Conservation (phyloP, 2,329 filamentous ascomycete species). For the Amesomyces nigricolor region DNA sequence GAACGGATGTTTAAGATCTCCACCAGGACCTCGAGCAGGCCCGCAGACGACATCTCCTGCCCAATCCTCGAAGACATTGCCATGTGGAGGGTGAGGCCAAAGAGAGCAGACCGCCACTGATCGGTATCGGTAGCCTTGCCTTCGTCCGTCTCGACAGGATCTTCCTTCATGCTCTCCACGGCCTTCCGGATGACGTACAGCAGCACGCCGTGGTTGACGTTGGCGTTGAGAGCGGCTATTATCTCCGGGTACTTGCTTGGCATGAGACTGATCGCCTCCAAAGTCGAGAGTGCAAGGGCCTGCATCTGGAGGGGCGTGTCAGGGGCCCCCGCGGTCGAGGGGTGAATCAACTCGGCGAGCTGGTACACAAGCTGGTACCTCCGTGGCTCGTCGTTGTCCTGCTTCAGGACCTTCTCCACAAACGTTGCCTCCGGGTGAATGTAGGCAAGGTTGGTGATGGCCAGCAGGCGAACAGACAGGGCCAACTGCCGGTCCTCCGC, state of each 20-base stretch:
- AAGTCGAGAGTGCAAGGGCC: slow-evolving; percentile 69
- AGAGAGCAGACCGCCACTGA: slow-evolving; percentile 85
- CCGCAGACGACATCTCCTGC: slow-evolving; percentile 79
- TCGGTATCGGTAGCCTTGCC: slow-evolving; percentile 63
- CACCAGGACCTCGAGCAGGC: slow-evolving; percentile 82
- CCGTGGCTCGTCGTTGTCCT: slow-evolving; percentile 84
- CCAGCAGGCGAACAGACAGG: slow-evolving; percentile 74
- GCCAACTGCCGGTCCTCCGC: slow-evolving; percentile 65
- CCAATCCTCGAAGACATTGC: slow-evolving; percentile 69
- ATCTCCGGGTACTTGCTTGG: slow-evolving; percentile 74
- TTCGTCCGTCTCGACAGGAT: slow-evolving; percentile 47
- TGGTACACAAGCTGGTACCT: slow-evolving; percentile 88
- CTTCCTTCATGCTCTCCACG: slow-evolving; percentile 69
- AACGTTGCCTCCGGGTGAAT: slow-evolving; percentile 81
- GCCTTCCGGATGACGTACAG: slow-evolving; percentile 90
- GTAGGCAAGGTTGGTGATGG: slow-evolving; percentile 86
- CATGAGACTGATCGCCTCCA: slow-evolving; percentile 82
- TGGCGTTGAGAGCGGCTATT: slow-evolving; percentile 84
- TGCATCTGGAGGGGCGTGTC: slow-evolving; percentile 72
- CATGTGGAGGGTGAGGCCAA: slow-evolving; percentile 79
- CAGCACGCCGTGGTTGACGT: slow-evolving; percentile 91
- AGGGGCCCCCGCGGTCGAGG: slow-evolving; percentile 62
- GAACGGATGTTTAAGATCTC: slow-evolving; percentile 84
- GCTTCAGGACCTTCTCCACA: slow-evolving; percentile 75
- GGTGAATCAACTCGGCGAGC: slow-evolving; percentile 84